Conservation (phyloP, 257 asterid genomes). For the Lycium barbarum region DNA sequence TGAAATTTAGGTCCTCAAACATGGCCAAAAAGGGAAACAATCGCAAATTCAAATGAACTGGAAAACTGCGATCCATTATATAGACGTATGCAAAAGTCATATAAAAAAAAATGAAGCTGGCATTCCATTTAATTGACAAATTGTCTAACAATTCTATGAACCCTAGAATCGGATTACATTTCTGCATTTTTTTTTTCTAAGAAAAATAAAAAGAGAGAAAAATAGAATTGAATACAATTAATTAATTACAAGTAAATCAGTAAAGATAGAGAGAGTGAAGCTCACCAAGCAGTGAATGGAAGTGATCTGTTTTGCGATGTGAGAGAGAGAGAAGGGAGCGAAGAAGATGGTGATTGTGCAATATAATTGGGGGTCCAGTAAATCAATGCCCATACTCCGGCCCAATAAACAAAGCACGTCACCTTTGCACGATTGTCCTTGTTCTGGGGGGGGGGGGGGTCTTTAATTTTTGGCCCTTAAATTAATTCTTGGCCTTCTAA, state of each 20-base stretch:
- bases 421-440: too few relatives aligned
- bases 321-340: constrained; percentile 17
- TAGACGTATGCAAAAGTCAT: not conserved
- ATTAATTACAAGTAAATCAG: not conserved
- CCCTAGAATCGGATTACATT: constrained; percentile 23
- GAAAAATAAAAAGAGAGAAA: not conserved
- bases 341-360: not conserved
- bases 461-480: too few relatives aligned
- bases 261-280: not conserved
- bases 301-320: constrained; percentile 20
- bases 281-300: constrained; percentile 19
- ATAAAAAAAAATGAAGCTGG: not conserved
- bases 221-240: not conserved
- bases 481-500: too few relatives aligned
- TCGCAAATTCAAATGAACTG: not conserved
- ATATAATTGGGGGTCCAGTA: not conserved
- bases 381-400: not conserved
- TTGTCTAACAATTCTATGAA: not conserved
- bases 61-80: not conserved
- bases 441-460: too few relatives aligned
- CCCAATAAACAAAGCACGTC: constrained; percentile 9
- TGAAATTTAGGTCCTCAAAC: too few relatives aligned
- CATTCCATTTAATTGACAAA: not conserved
- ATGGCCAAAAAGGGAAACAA: not conserved
- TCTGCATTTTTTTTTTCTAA: not conserved